Evolutionary conservation across 768 basidiomycete genomes (phyloP).

Genomic region (Lactarius evosmus): DNA sequence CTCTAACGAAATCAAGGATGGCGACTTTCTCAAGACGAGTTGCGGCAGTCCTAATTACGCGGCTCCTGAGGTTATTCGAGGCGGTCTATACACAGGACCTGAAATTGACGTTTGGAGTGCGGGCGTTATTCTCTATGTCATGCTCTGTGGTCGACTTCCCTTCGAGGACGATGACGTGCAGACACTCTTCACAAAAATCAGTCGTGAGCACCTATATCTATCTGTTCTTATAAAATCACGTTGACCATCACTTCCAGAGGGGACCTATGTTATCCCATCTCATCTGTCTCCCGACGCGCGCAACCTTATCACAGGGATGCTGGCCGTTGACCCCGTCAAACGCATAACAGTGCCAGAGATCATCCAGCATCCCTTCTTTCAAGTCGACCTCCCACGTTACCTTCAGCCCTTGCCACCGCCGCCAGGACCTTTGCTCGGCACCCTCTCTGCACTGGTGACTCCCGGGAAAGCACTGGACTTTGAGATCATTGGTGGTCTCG

Average conservation of each 20-base stretch:
- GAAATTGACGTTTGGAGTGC: conserved; percentile 99
- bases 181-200: conserved; percentile 89
- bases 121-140: conserved; percentile 98
- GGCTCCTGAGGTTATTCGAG: conserved; percentile 95
- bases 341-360: conserved; percentile 94
- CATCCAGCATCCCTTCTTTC: conserved; percentile 87
- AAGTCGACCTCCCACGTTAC: conserved; percentile 79
- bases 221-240: background rate
- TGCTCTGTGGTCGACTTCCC: conserved; percentile 91
- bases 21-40: conserved; percentile 94
- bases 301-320: conserved; percentile 81
- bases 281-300: conserved; percentile 76
- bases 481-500: conserved; percentile 88
- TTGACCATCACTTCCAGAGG: conserved; percentile 51
- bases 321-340: conserved; percentile 90
- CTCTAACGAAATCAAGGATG: conserved; percentile 93
- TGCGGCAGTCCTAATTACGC: conserved; percentile 99
- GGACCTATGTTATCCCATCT: conserved; percentile 80
- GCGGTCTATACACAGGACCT: conserved; percentile 92
- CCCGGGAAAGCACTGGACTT: conserved; percentile 67
- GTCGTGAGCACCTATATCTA: conserved; percentile 48
- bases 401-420: conserved; percentile 77
- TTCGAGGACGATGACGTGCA: conserved; percentile 98
- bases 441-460: conserved; percentile 66
- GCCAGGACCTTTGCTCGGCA: conserved; percentile 73